These are phyloP conservation scores for Trichoderma citrinoviride DNA, from an alignment of 2,329 filamentous ascomycete species.

Conservation along the genomic window DNA sequence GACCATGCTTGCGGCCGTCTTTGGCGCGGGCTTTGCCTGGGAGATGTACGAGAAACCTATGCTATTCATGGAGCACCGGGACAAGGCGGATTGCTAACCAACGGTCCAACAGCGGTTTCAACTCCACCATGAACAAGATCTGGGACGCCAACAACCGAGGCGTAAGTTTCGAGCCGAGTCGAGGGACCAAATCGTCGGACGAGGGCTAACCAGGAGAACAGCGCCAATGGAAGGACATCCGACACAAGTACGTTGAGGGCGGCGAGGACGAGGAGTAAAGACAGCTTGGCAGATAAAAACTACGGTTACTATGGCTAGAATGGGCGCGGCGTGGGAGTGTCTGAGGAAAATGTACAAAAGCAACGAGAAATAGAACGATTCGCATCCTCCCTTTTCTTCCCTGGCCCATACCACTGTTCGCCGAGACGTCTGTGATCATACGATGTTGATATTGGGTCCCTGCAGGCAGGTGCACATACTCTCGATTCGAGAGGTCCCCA, in stretches of 20 bases:
- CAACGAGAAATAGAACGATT: constrained; percentile 32
- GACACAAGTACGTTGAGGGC: constrained; percentile 75
- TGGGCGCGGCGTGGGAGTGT: constrained; percentile 21
- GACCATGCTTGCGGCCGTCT: constrained; percentile 83
- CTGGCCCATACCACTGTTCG: not conserved
- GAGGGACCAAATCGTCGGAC: not conserved
- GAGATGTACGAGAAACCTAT: constrained; percentile 69
- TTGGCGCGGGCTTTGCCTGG: constrained; percentile 82
- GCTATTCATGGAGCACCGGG: constrained; percentile 5
- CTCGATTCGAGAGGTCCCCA: too few relatives aligned
- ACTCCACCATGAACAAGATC: constrained; percentile 75
- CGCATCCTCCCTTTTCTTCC: constrained; percentile 23
- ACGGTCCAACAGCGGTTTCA: constrained; percentile 66
- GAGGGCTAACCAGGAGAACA: constrained; percentile 42
- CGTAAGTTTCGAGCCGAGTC: constrained; percentile 56
- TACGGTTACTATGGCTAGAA: constrained; percentile 23
- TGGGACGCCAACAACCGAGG: constrained; percentile 92
- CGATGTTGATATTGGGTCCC: not conserved
- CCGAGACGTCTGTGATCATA: not conserved
- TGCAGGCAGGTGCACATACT: not conserved
- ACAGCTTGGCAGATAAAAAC: not conserved
- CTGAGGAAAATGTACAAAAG: constrained; percentile 37
- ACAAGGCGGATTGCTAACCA: constrained; percentile 29
- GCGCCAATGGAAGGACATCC: constrained; percentile 99
- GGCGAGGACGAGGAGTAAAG: constrained; percentile 61